phyloP scores from a whole-genome alignment of 1,284 basidiomycete genomes.

The Ceratobasidium papillatum region DNA sequence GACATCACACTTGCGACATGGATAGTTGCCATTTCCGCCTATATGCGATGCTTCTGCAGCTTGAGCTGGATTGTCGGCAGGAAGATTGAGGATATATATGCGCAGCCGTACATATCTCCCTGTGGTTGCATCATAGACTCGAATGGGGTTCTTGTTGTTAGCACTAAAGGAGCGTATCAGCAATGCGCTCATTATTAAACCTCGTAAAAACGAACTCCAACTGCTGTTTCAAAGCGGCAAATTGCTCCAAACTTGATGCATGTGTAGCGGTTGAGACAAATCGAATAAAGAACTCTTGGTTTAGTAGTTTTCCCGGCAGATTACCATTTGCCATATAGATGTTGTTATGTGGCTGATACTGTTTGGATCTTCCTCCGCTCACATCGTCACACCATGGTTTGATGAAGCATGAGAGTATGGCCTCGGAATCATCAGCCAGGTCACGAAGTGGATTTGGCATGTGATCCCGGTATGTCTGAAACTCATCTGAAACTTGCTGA shows the following conservation, averaged over 20 bases:
- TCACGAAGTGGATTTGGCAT: slow-evolving; percentile 46
- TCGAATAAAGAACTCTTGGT: slow-evolving; percentile 52
- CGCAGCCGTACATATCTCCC: too few species aligned
- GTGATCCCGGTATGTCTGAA: neutral
- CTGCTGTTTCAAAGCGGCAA: slow-evolving; percentile 46
- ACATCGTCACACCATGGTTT: slow-evolving; percentile 50
- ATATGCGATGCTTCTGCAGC: slow-evolving; percentile 16
- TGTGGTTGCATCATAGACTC: too few species aligned
- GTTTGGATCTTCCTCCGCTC: slow-evolving; percentile 51
- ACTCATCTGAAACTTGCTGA: neutral
- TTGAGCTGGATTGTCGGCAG: slow-evolving; percentile 43
- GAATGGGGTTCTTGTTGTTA: too few species aligned
- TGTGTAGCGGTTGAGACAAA: slow-evolving; percentile 54
- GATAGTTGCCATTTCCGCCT: slow-evolving; percentile 19
- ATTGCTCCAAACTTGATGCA: slow-evolving; percentile 52
- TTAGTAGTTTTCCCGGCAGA: slow-evolving; percentile 50
- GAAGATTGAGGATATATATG: neutral
- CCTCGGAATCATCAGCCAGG: slow-evolving; percentile 45
- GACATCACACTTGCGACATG: slow-evolving; percentile 37
- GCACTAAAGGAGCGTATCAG: too few species aligned
- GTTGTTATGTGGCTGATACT: slow-evolving; percentile 51
- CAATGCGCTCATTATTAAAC: too few species aligned
- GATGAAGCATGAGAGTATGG: slow-evolving; percentile 47
- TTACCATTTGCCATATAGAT: slow-evolving; percentile 50
- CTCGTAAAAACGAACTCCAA: slow-evolving; percentile 49